phyloP scores from a whole-genome alignment of 352 stramenopile genomes.

The Lagenidium sp. region DNA sequence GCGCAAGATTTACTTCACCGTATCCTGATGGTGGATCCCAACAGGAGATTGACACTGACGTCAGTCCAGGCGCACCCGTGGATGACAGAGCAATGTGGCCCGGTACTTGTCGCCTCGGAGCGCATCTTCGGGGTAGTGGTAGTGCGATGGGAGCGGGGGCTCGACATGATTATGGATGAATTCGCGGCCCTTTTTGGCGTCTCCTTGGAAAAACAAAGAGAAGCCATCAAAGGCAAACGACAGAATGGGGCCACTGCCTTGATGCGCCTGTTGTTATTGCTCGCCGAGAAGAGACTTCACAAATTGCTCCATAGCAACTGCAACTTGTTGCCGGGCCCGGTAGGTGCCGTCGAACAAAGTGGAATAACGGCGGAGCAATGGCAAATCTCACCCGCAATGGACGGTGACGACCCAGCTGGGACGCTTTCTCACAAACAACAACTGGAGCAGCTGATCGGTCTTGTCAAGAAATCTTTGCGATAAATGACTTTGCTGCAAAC shows the following conservation, averaged over 20 bases:
- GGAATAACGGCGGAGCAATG: no score
- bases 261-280: constrained; percentile 10
- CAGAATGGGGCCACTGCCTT: constrained; percentile 15
- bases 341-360: no score
- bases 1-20: constrained; percentile 33
- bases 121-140: constrained; percentile 8
- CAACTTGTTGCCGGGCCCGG: no score
- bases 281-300: no score
- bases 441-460: constrained; percentile 39
- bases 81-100: constrained; percentile 4
- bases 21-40: constrained; percentile 31
- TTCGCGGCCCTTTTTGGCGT: constrained; percentile 17
- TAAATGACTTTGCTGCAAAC: no score
- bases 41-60: constrained; percentile 22
- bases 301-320: no score
- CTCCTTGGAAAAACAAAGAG: not conserved
- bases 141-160: constrained; percentile 11
- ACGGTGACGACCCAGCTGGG: no score
- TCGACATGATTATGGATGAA: constrained; percentile 6
- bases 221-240: constrained; percentile 1
- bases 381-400: no score
- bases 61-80: constrained; percentile 31
- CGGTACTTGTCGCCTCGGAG: not conserved
- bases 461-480: constrained; percentile 27
- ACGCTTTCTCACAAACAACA: constrained; percentile 42